Evolutionary conservation across 352 stramenopile species (phyloP).

Genomic region (Pythium brachiatum): DNA sequence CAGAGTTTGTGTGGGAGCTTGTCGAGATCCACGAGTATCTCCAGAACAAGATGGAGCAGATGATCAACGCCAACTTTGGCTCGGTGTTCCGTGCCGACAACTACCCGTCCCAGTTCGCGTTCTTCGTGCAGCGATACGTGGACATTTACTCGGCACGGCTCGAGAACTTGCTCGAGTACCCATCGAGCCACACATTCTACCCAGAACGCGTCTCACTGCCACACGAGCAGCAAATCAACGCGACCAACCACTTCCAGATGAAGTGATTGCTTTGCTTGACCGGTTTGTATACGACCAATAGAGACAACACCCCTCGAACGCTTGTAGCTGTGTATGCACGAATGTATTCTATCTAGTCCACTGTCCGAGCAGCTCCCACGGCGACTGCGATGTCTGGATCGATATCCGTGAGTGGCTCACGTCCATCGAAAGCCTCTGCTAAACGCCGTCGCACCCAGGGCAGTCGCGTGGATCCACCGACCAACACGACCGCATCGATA

Average conservation of each 20-base stretch:
- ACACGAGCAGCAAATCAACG: constrained; percentile 39
- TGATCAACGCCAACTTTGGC: constrained; percentile 87
- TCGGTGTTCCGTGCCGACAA: constrained; percentile 83
- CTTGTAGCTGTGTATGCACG: too few species aligned
- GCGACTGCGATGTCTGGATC: constrained; percentile 70
- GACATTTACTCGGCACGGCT: constrained; percentile 87
- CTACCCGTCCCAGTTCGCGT: constrained; percentile 85
- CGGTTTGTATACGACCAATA: not conserved
- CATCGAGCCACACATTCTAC: constrained; percentile 85
- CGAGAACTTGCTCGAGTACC: constrained; percentile 81
- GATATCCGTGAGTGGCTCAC: constrained; percentile 47
- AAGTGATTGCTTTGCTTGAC: not conserved
- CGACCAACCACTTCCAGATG: constrained; percentile 1
- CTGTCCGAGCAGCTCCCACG: constrained; percentile 50
- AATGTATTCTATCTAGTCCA: too few species aligned
- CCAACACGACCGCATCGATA: constrained; percentile 56
- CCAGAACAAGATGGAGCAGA: constrained; percentile 66
- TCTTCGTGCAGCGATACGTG: constrained; percentile 84
- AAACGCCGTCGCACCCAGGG: constrained; percentile 53
- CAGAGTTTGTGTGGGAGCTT: constrained; percentile 58
- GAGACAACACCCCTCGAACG: too few species aligned
- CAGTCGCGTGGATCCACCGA: constrained; percentile 54
- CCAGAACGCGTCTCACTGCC: constrained; percentile 63
- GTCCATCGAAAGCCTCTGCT: constrained; percentile 44
- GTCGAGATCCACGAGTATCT: constrained; percentile 60